Conservation (phyloP, 352 stramenopile genomes). For the Globisporangium carolinianum region DNA sequence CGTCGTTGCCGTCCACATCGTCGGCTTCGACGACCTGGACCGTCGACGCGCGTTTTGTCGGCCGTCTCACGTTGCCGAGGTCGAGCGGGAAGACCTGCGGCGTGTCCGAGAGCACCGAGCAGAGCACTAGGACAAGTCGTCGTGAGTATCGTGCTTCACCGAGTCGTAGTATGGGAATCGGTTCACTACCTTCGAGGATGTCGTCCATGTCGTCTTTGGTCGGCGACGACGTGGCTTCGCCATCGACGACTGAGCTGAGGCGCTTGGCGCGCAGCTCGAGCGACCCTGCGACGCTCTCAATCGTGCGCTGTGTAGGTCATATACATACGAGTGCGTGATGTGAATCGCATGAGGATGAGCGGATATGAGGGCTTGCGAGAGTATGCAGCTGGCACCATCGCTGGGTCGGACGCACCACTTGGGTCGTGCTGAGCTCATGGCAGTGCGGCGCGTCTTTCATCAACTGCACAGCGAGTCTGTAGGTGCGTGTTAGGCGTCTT, state of each 20-base stretch:
- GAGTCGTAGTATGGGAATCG: too few relatives aligned
- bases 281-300: slow-evolving; percentile 34
- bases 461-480: slow-evolving; percentile 32
- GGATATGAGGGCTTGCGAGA: not conserved
- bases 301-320: slow-evolving; percentile 12
- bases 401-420: slow-evolving; percentile 20
- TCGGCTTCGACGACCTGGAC: slow-evolving; percentile 22
- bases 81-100: slow-evolving; percentile 35
- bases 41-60: slow-evolving; percentile 19
- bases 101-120: slow-evolving; percentile 23
- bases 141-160: too few relatives aligned
- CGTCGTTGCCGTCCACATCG: slow-evolving; percentile 17
- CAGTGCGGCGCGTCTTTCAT: slow-evolving; percentile 28
- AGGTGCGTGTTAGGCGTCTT: not conserved
- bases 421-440: slow-evolving; percentile 31
- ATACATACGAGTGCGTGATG: not conserved
- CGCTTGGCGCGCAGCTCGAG: slow-evolving; percentile 47
- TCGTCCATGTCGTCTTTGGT: slow-evolving; percentile 69
- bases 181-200: slow-evolving; percentile 34
- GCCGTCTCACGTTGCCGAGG: slow-evolving; percentile 9
- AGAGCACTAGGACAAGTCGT: slow-evolving; percentile 19
- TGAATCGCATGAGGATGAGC: too few relatives aligned
- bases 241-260: slow-evolving; percentile 46
- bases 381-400: not conserved
- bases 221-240: slow-evolving; percentile 25